A percentile compares a stretch with the other conserved stretches of the same genome.
Evolutionary conservation across 805 yeast species (phyloP).

Genomic region (Yarrowia sp.): DNA sequence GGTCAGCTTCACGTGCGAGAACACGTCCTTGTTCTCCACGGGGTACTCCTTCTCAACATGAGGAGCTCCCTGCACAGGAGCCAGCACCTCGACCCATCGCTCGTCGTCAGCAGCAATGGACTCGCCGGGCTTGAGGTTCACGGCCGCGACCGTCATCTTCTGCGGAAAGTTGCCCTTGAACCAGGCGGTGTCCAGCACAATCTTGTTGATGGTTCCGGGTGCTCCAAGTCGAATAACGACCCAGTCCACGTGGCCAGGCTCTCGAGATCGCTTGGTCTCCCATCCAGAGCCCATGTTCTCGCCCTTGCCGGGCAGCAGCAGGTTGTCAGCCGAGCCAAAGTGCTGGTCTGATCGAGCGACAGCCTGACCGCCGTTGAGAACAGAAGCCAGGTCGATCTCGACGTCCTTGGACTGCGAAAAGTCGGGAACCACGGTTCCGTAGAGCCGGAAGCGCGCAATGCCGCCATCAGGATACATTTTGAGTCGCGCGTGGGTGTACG

Average conservation of each 20-base stretch:
- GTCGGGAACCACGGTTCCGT: conserved; percentile 79
- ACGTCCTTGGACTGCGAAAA: conserved; percentile 48
- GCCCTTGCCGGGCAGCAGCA: conserved; percentile 91
- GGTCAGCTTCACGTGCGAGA: conserved; percentile 71
- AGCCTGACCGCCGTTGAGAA: conserved; percentile 85
- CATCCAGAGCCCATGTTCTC: conserved; percentile 97
- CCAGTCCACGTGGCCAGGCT: conserved; percentile 87
- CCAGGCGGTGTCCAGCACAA: conserved; percentile 88
- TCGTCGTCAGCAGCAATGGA: conserved; percentile 45
- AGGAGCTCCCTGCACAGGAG: conserved; percentile 72
- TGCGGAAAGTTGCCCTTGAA: conserved; percentile 96
- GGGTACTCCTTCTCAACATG: conserved; percentile 70
- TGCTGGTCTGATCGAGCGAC: conserved; percentile 85
- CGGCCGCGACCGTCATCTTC: conserved; percentile 64
- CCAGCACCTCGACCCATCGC: conserved; percentile 65
- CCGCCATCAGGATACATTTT: conserved; percentile 99
- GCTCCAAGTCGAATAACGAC: conserved; percentile 79
- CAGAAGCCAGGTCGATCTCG: conserved; percentile 73
- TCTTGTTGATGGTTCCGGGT: conserved; percentile 50
- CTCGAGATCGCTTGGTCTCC: conserved; percentile 92
- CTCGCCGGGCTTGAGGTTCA: conserved; percentile 41
- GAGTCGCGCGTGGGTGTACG: conserved; percentile 76
- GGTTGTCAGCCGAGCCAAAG: conserved; percentile 87
- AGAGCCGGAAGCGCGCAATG: conserved; percentile 87
- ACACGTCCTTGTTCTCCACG: conserved; percentile 34